Conservation (phyloP, 768 basidiomycete species). For the Psilocybe subaeruginosa region DNA sequence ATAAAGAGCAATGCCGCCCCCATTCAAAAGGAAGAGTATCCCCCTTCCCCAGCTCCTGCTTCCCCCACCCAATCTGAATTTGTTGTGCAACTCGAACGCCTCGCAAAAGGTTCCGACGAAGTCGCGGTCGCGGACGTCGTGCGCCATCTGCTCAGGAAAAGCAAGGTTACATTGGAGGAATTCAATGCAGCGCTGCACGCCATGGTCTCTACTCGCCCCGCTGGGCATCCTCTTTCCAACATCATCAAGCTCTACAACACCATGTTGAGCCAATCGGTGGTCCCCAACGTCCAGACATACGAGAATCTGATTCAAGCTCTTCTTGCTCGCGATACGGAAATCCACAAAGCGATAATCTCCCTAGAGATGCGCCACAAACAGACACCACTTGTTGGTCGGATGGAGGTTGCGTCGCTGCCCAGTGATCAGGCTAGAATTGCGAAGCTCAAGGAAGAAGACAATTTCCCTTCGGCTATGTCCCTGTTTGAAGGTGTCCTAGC, state of each 20-base stretch:
- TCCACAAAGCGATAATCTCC: slow-evolving; percentile 45
- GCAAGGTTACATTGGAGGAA: slow-evolving; percentile 44
- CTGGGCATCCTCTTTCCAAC: slow-evolving; percentile 56
- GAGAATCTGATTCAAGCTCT: slow-evolving; percentile 61
- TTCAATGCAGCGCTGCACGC: slow-evolving; percentile 69
- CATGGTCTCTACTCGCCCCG: slow-evolving; percentile 44
- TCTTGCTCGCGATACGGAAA: slow-evolving; percentile 68
- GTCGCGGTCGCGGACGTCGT: slow-evolving; percentile 19
- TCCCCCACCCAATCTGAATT: background rate
- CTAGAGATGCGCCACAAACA: slow-evolving; percentile 47
- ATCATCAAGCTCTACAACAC: slow-evolving; percentile 73
- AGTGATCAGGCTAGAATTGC: slow-evolving; percentile 42
- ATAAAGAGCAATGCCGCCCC: slow-evolving; percentile 6
- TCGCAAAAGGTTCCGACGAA: slow-evolving; percentile 17
- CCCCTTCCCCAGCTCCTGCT: slow-evolving; percentile 3
- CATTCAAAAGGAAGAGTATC: background rate
- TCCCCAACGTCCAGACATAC: slow-evolving; percentile 70
- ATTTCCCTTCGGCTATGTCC: slow-evolving; percentile 69
- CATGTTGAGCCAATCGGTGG: slow-evolving; percentile 62
- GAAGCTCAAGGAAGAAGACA: slow-evolving; percentile 62
- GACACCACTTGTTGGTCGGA: slow-evolving; percentile 29
- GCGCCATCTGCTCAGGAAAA: slow-evolving; percentile 28
- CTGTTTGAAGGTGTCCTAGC: slow-evolving; percentile 67
- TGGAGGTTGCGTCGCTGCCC: slow-evolving; percentile 21
- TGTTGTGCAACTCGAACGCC: background rate